These are phyloP conservation scores for Periconia sp. DNA, from an alignment of 2,329 filamentous ascomycete genomes.

Conservation along the genomic window DNA sequence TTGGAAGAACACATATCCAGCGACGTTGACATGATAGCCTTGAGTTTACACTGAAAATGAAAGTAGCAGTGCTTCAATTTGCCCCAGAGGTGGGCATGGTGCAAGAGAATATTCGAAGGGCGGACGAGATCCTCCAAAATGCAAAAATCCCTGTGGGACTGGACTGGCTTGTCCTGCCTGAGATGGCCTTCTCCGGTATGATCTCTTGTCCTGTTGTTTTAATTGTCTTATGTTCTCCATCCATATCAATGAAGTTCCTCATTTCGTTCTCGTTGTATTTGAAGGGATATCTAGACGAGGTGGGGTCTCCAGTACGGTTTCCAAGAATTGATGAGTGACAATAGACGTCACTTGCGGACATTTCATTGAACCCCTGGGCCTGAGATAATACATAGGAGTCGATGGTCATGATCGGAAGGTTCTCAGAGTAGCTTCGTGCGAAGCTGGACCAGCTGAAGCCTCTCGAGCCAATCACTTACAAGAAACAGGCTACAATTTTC, in stretches of 20 bases:
- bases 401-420: neutral
- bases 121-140: conserved; percentile 66
- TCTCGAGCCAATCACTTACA: conserved; percentile 11
- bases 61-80: conserved; percentile 74
- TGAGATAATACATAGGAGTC: too few relatives aligned
- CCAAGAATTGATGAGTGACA: too few relatives aligned
- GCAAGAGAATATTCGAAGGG: conserved; percentile 71
- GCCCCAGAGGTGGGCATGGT: conserved; percentile 73
- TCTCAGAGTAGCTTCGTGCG: too few relatives aligned
- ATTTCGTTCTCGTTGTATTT: too few relatives aligned
- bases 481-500: conserved; percentile 75
- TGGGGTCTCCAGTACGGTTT: too few relatives aligned
- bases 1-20: too few relatives aligned
- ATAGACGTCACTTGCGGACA: too few relatives aligned
- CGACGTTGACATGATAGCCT: neutral
- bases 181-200: conserved; percentile 78
- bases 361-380: too few relatives aligned
- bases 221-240: neutral
- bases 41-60: conserved; percentile 56
- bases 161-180: conserved; percentile 76
- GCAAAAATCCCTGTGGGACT: conserved; percentile 55
- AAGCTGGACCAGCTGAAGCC: too few relatives aligned
- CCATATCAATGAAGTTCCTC: too few relatives aligned
- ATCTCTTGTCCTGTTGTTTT: too few relatives aligned
- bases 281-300: too few relatives aligned